Conservation (phyloP, 306 rosid species). For the Cicer judaicum region DNA sequence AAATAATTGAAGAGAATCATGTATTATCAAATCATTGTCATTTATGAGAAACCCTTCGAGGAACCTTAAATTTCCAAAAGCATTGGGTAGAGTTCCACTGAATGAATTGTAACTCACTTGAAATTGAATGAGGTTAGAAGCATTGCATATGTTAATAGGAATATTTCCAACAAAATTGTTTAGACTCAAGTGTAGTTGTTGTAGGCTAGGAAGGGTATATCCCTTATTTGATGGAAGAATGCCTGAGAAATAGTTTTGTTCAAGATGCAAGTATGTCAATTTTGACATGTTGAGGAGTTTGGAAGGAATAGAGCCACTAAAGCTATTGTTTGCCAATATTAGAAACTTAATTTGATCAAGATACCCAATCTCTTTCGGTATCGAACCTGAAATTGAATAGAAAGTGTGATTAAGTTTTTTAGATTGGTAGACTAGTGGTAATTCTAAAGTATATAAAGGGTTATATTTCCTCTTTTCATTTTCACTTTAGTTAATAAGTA, state of each 20-base stretch:
- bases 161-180: constrained; percentile 12
- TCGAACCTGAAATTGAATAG: not conserved
- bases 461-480: too few relatives aligned
- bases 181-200: not conserved
- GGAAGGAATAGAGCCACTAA: not conserved
- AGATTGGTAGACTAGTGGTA: too few relatives aligned
- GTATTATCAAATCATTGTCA: not conserved
- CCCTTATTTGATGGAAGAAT: not conserved
- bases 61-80: not conserved
- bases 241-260: not conserved
- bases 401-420: not conserved
- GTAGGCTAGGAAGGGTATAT: not conserved
- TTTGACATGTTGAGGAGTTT: not conserved
- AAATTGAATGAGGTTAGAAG: not conserved
- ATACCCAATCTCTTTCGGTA: not conserved
- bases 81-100: not conserved
- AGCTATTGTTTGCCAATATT: not conserved
- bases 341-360: not conserved
- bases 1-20: not conserved
- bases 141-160: not conserved
- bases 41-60: accelerated
- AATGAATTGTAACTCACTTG: not conserved
- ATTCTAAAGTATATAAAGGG: too few relatives aligned
- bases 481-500: too few relatives aligned
- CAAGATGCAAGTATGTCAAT: not conserved